phyloP scores from a whole-genome alignment of 108 stramenopile species.

The Pseudonitzschia multiseries region DNA sequence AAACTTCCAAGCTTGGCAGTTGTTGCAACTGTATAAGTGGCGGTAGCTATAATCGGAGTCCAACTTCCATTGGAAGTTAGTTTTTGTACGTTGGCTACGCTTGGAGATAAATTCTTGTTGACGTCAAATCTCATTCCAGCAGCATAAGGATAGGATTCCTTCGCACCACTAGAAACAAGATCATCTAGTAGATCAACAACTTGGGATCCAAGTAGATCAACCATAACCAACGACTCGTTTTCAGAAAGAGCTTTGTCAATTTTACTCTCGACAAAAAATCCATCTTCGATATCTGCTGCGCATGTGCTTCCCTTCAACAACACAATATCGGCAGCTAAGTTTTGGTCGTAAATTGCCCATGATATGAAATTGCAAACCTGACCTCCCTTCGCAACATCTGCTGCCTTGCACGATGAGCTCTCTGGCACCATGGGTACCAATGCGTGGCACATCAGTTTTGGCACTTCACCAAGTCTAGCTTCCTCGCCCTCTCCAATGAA shows the following conservation, averaged over 20 bases:
- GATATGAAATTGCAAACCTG: slow-evolving; percentile 46
- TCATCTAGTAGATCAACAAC: slow-evolving; percentile 40
- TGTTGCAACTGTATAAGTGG: slow-evolving; percentile 41
- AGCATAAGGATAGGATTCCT: slow-evolving; percentile 44
- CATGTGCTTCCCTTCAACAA: slow-evolving; percentile 42
- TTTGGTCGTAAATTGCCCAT: slow-evolving; percentile 40
- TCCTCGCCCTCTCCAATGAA: slow-evolving; percentile 16
- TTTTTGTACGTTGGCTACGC: slow-evolving; percentile 37
- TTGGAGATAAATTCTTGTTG: slow-evolving; percentile 16
- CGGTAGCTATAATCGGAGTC: slow-evolving; percentile 27
- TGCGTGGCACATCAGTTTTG: slow-evolving; percentile 15
- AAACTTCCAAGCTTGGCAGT: slow-evolving; percentile 17
- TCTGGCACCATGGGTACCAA: slow-evolving; percentile 3
- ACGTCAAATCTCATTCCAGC: slow-evolving; percentile 49
- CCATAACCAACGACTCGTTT: slow-evolving; percentile 28
- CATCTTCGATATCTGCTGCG: slow-evolving; percentile 34
- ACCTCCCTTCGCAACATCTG: slow-evolving; percentile 29
- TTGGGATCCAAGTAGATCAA: slow-evolving; percentile 35
- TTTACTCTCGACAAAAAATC: slow-evolving; percentile 23
- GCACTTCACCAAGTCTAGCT: slow-evolving; percentile 21
- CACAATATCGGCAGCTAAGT: slow-evolving; percentile 39
- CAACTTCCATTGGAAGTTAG: slow-evolving; percentile 31
- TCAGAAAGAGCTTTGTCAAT: slow-evolving; percentile 21
- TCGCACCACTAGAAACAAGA: slow-evolving; percentile 22
- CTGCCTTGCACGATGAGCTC: slow-evolving; percentile 5